Evolutionary conservation across 768 basidiomycete species (phyloP).

Genomic region (Xanthoconium stramineum): DNA sequence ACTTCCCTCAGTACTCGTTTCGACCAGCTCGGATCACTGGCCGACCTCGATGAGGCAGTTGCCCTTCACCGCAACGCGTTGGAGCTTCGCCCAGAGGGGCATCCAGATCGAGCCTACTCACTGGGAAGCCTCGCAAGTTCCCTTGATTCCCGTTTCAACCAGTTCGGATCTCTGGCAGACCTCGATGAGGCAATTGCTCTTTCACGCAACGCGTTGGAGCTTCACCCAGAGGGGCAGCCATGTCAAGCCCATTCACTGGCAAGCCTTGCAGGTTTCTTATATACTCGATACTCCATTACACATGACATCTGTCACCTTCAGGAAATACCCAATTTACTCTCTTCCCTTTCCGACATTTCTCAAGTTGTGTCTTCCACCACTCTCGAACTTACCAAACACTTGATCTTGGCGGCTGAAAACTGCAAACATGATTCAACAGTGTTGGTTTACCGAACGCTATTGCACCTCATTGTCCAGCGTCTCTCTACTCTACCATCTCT

Average conservation of each 20-base stretch:
- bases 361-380: background rate
- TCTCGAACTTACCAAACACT: background rate
- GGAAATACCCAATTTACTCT: background rate
- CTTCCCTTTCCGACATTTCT: background rate
- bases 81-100: background rate
- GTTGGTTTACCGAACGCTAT: background rate
- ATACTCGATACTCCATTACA: background rate
- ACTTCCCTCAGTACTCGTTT: background rate
- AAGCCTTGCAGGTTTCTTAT: background rate
- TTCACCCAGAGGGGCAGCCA: background rate
- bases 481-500: background rate
- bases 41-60: background rate
- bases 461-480: conserved; percentile 1
- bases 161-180: background rate
- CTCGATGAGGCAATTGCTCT: background rate
- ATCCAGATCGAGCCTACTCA: background rate
- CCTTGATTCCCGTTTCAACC: background rate
- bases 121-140: background rate
- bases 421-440: background rate
- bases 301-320: background rate
- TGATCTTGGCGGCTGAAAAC: conserved; percentile 7
- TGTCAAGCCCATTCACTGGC: background rate
- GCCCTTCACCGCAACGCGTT: background rate
- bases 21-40: background rate
- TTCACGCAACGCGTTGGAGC: background rate